Conservation (phyloP, 1,284 basidiomycete genomes). For the Tylopilus sp. region DNA sequence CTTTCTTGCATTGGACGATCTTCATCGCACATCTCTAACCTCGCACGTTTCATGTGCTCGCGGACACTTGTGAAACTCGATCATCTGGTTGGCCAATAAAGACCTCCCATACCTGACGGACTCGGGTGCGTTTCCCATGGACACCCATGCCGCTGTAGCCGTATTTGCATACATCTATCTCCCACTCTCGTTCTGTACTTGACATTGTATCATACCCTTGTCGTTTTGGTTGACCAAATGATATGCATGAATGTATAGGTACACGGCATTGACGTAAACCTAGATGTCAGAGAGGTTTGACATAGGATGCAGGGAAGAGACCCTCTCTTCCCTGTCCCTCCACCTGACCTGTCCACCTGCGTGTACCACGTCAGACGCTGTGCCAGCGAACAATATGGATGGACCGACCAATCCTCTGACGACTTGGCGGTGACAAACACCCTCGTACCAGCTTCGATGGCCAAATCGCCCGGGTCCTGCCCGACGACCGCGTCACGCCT, state of each 20-base stretch:
- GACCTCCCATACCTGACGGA: slow-evolving; percentile 5
- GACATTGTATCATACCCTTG: slow-evolving; percentile 29
- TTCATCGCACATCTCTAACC: slow-evolving; percentile 32
- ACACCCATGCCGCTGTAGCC: slow-evolving; percentile 28
- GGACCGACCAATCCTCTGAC: slow-evolving; percentile 70
- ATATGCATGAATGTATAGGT: slow-evolving; percentile 11
- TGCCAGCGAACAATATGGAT: not conserved
- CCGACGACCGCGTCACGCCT: not conserved
- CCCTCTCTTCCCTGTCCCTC: slow-evolving; percentile 63
- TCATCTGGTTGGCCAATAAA: slow-evolving; percentile 6
- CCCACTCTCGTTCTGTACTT: slow-evolving; percentile 36
- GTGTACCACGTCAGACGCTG: slow-evolving; percentile 4
- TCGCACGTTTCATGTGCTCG: slow-evolving; percentile 15
- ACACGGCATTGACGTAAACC: not conserved
- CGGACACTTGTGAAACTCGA: slow-evolving; percentile 21
- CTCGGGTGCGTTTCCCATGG: slow-evolving; percentile 25
- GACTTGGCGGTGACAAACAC: slow-evolving; percentile 62
- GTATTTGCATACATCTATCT: slow-evolving; percentile 26
- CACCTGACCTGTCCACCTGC: slow-evolving; percentile 74
- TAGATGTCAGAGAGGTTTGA: slow-evolving; percentile 51
- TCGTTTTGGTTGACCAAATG: slow-evolving; percentile 25
- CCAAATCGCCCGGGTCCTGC: slow-evolving; percentile 67
- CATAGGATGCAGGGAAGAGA: slow-evolving; percentile 74
- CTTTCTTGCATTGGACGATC: slow-evolving; percentile 19
- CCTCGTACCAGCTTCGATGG: slow-evolving; percentile 51